These are phyloP conservation scores for Phytophthora citricola DNA, from an alignment of 352 stramenopile species.

Conservation along the genomic window DNA sequence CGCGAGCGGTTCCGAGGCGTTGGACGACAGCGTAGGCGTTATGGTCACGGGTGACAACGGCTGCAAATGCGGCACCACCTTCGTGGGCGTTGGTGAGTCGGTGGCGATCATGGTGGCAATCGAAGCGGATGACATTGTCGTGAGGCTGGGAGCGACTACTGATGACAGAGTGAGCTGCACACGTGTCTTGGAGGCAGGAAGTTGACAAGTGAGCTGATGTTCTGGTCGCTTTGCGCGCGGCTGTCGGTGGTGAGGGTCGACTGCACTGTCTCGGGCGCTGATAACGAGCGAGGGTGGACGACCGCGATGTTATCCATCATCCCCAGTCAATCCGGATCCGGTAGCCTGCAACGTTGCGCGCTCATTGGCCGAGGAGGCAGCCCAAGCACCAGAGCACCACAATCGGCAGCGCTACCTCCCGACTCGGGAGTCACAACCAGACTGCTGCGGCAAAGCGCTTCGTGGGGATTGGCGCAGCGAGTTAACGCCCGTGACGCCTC, in stretches of 20 bases:
- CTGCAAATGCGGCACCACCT: constrained; percentile 24
- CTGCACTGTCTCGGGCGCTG: no score
- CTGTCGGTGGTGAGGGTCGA: constrained; percentile 26
- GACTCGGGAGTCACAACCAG: no score
- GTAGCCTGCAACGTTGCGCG: no score
- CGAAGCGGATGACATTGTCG: constrained; percentile 29
- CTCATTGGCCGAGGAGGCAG: no score
- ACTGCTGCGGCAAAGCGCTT: no score
- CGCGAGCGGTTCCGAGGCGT: constrained; percentile 35
- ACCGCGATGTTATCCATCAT: constrained; percentile 5
- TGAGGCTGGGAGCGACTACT: not conserved
- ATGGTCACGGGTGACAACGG: constrained; percentile 34
- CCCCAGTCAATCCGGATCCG: no score
- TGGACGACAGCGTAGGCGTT: constrained; percentile 32
- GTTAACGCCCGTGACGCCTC: no score
- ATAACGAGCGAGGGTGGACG: constrained; percentile 11
- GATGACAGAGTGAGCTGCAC: not conserved
- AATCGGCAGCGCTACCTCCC: no score
- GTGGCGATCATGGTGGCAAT: constrained; percentile 14
- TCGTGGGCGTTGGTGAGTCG: no score
- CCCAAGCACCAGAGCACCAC: no score
- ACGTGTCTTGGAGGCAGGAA: constrained; percentile 25
- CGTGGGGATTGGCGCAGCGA: no score
- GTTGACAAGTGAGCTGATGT: constrained; percentile 41
- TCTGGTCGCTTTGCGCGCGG: constrained; percentile 18